Percentiles rank a stretch among this genome's conserved stretches.
Conservation (phyloP, 1,284 basidiomycete genomes). For the Vanrija humicola region DNA sequence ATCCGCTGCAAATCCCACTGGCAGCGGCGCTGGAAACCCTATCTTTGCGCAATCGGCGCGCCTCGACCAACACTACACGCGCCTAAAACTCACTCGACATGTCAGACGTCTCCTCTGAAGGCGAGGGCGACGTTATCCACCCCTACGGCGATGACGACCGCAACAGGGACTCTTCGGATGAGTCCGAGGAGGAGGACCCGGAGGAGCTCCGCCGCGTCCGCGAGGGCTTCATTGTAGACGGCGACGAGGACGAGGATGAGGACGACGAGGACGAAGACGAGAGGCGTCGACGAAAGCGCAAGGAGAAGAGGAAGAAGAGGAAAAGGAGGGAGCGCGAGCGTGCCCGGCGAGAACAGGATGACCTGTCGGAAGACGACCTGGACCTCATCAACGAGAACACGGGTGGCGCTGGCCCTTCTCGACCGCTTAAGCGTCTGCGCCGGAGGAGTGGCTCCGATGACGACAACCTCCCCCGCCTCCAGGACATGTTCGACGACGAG, state of each 20-base stretch:
- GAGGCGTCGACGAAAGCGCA: constrained; percentile 27
- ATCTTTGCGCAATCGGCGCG: too few relatives aligned
- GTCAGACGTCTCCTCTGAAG: constrained; percentile 46
- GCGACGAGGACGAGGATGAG: constrained; percentile 45
- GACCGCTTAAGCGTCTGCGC: constrained; percentile 38
- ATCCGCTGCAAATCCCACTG: not conserved
- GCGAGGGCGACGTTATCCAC: constrained; percentile 48
- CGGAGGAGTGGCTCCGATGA: constrained; percentile 49
- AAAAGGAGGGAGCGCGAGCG: constrained; percentile 34
- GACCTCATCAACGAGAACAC: constrained; percentile 94
- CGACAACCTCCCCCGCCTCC: constrained; percentile 36
- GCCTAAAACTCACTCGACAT: constrained; percentile 16
- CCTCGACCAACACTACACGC: not conserved
- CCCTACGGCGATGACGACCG: constrained; percentile 40
- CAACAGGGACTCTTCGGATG: constrained; percentile 48
- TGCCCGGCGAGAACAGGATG: constrained; percentile 59
- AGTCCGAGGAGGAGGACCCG: constrained; percentile 47
- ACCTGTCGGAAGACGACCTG: constrained; percentile 79
- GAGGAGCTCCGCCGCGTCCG: constrained; percentile 46
- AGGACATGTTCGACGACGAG: constrained; percentile 47
- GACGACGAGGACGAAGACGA: constrained; percentile 29
- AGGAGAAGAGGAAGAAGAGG: constrained; percentile 35
- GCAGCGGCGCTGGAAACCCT: too few relatives aligned
- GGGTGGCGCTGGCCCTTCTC: constrained; percentile 55
- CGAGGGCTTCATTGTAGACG: constrained; percentile 49